phyloP scores from a whole-genome alignment of 2,329 filamentous ascomycete species.

The Hyphodiscus sp. region DNA sequence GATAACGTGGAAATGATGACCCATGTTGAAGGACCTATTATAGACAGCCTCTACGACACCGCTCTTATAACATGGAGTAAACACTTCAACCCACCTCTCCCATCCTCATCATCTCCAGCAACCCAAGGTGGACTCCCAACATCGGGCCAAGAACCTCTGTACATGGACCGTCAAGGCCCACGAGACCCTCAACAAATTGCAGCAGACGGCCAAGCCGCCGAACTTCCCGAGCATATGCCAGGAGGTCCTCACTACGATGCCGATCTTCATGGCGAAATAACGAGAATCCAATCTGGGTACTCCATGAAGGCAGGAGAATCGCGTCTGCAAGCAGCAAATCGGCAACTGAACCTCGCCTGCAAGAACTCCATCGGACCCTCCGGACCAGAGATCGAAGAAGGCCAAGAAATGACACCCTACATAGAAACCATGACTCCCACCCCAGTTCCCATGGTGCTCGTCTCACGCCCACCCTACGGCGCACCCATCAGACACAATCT shows the following conservation, averaged over 20 bases:
- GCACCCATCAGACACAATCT: conserved; percentile 53
- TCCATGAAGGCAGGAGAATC: conserved; percentile 44
- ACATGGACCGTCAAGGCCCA: background rate
- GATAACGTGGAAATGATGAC: conserved; percentile 78
- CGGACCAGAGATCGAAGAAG: conserved; percentile 46
- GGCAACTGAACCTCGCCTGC: conserved; percentile 58
- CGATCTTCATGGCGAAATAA: conserved; percentile 53
- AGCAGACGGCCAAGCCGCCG: conserved; percentile 14
- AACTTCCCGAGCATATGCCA: conserved; percentile 46
- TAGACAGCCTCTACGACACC: conserved; percentile 69
- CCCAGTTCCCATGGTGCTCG: conserved; percentile 64
- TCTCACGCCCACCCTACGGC: conserved; percentile 63
- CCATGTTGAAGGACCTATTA: conserved; percentile 69
- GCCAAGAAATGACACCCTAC: conserved; percentile 60
- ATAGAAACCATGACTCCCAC: conserved; percentile 46
- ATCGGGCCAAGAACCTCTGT: too few species aligned
- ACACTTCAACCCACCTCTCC: conserved; percentile 51
- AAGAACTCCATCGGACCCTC: conserved; percentile 44
- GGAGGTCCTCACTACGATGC: conserved; percentile 58
- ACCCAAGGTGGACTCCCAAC: conserved; percentile 24
- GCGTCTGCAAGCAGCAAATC: conserved; percentile 51
- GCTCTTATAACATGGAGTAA: conserved; percentile 68
- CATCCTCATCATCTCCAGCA: conserved; percentile 46
- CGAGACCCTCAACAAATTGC: conserved; percentile 3
- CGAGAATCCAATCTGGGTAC: conserved; percentile 53